Percentiles rank a stretch among this genome's conserved stretches.
phyloP scores from a whole-genome alignment of 257 asterid species.

The Plantago major region DNA sequence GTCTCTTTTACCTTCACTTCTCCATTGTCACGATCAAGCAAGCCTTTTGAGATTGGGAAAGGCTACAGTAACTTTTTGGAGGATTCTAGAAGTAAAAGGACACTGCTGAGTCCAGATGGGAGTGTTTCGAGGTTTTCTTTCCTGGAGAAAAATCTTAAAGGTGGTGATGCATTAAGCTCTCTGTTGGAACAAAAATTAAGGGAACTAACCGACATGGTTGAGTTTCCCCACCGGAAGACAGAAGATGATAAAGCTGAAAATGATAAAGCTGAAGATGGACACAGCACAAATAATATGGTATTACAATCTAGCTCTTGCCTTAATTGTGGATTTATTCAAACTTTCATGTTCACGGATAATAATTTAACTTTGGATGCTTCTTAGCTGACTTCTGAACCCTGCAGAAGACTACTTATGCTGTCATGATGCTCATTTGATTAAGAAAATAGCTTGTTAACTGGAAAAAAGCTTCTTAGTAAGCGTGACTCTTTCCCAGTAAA shows the following conservation, averaged over 20 bases:
- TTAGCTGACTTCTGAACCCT: not conserved
- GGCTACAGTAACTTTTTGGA: conserved; percentile 28
- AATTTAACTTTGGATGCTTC: not conserved
- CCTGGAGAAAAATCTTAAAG: conserved; percentile 30
- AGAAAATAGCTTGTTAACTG: not conserved
- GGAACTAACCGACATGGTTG: conserved; percentile 63
- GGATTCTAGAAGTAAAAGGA: conserved; percentile 40
- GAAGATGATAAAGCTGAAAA: no score
- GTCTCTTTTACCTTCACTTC: conserved; percentile 87
- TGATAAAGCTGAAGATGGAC: no score
- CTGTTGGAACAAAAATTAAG: conserved; percentile 78
- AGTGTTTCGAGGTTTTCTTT: conserved; percentile 34
- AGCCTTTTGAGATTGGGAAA: conserved; percentile 34
- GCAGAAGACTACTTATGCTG: not conserved
- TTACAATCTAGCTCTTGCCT: conserved; percentile 22
- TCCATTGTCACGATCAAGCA: conserved; percentile 52
- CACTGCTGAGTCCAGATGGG: conserved; percentile 33
- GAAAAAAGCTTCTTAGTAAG: no score
- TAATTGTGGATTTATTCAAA: not conserved
- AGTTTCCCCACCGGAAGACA: conserved; percentile 42
- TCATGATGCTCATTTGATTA: not conserved
- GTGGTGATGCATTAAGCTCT: conserved; percentile 66
- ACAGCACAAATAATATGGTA: conserved; percentile 30
- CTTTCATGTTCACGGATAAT: not conserved
- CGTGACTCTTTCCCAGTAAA: no score